phyloP scores from a whole-genome alignment of 305 asterid genomes.

The Solanum hybrid region DNA sequence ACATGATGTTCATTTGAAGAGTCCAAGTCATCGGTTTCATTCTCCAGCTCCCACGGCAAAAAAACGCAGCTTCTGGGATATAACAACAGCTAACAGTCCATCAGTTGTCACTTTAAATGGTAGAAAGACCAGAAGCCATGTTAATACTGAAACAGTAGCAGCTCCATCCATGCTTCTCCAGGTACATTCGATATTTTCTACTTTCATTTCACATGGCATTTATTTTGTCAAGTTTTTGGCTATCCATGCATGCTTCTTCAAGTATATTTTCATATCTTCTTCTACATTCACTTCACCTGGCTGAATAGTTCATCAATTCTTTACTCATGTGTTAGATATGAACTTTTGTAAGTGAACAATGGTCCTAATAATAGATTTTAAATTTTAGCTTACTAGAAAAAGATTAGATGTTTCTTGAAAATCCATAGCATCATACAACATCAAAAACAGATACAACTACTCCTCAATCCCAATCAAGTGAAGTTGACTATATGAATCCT shows the following conservation, averaged over 20 bases:
- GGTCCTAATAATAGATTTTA: not conserved
- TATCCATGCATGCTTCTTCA: not conserved
- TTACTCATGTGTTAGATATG: not conserved
- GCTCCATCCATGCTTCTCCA: constrained; percentile 58
- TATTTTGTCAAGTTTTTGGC: not conserved
- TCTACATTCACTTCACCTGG: not conserved
- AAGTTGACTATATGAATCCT: not conserved
- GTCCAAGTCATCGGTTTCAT: constrained; percentile 31
- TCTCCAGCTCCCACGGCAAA: constrained; percentile 54
- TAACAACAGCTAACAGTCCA: constrained; percentile 47
- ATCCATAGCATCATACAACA: not conserved
- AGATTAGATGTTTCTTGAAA: not conserved
- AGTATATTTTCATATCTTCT: not conserved
- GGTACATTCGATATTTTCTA: constrained; percentile 20
- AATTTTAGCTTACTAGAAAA: not conserved
- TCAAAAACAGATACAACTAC: not conserved
- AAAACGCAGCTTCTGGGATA: constrained; percentile 59
- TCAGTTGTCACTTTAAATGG: constrained; percentile 39
- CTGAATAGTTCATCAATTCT: not conserved
- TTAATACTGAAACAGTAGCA: constrained; percentile 23
- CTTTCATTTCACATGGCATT: not conserved
- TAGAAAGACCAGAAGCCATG: constrained; percentile 55
- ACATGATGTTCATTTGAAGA: constrained; percentile 28
- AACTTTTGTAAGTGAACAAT: not conserved
- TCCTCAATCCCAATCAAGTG: not conserved